Percentiles rank a stretch among this genome's conserved stretches.
Conservation (phyloP, 331 rosid species). For the Phaseolus coccineus region DNA sequence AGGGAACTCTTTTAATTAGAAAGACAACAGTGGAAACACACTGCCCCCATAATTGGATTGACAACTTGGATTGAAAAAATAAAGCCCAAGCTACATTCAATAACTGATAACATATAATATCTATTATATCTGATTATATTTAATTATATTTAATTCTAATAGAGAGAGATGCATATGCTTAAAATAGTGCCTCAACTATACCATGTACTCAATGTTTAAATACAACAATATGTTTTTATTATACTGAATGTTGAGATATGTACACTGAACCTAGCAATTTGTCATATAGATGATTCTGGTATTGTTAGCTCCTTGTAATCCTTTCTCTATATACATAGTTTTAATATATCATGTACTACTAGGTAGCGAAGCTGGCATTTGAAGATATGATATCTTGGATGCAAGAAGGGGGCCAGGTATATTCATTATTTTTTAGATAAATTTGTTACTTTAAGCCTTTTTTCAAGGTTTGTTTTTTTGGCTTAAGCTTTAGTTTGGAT, state of each 20-base stretch:
- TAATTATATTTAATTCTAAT: no score
- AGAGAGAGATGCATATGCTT: neutral
- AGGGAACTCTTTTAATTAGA: no score
- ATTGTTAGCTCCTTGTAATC: constrained; percentile 56
- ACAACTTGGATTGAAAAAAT: no score
- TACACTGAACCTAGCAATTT: constrained; percentile 13
- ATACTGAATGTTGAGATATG: neutral
- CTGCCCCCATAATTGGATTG: no score
- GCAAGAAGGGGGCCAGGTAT: constrained; percentile 99
- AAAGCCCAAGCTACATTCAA: no score
- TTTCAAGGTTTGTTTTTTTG: constrained; percentile 46
- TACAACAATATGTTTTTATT: neutral
- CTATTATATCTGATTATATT: no score
- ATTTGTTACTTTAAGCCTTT: constrained; percentile 29
- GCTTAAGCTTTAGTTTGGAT: constrained; percentile 40
- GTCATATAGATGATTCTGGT: constrained; percentile 43
- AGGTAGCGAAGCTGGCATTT: constrained; percentile 98
- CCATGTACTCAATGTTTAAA: neutral
- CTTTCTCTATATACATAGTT: constrained; percentile 69
- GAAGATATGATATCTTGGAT: constrained; percentile 99
- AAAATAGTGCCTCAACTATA: neutral
- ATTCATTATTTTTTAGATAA: constrained; percentile 42
- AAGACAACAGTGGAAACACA: no score
- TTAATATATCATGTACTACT: constrained; percentile 78
- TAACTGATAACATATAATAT: no score